These are phyloP conservation scores for Phoma sp. DNA, from an alignment of 2,329 filamentous ascomycete genomes.

Conservation along the genomic window DNA sequence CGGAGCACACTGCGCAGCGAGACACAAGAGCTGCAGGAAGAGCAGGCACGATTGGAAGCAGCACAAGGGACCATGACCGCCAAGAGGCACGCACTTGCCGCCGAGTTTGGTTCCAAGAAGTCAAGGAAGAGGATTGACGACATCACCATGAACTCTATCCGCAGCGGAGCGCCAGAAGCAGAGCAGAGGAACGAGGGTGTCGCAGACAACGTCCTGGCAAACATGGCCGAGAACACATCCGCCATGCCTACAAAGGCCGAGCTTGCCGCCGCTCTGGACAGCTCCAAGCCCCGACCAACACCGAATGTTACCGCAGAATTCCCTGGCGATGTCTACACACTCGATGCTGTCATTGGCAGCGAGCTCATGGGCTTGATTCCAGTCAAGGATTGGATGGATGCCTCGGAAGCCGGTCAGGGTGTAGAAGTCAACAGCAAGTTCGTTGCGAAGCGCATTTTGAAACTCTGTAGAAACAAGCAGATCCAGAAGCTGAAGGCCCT, in stretches of 20 bases:
- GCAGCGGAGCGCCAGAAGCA: slow-evolving; percentile 29
- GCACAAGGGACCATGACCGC: slow-evolving; percentile 58
- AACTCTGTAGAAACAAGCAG: slow-evolving; percentile 62
- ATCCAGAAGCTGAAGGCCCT: slow-evolving; percentile 57
- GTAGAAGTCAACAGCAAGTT: slow-evolving; percentile 68
- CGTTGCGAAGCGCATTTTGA: slow-evolving; percentile 69
- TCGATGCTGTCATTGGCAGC: slow-evolving; percentile 69
- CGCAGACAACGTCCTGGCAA: slow-evolving; percentile 62
- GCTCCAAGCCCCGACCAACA: slow-evolving; percentile 74
- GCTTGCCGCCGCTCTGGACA: slow-evolving; percentile 69
- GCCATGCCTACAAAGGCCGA: slow-evolving; percentile 73
- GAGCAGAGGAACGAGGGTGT: slow-evolving; percentile 38
- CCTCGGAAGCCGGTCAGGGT: slow-evolving; percentile 64
- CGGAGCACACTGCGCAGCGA: slow-evolving; percentile 58
- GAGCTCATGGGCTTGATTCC: slow-evolving; percentile 73
- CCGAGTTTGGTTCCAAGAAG: slow-evolving; percentile 86
- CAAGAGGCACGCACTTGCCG: slow-evolving; percentile 72
- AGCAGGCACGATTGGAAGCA: slow-evolving; percentile 38
- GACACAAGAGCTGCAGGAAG: slow-evolving; percentile 49
- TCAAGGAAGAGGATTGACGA: slow-evolving; percentile 78
- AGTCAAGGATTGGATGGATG: slow-evolving; percentile 77
- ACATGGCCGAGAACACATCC: slow-evolving; percentile 67
- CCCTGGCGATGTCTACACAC: slow-evolving; percentile 76
- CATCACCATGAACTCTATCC: slow-evolving; percentile 74
- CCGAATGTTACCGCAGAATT: slow-evolving; percentile 72